A percentile compares a stretch with the other conserved stretches of the same genome.
These are phyloP conservation scores for Orbilia oligospora DNA, from an alignment of 2,329 filamentous ascomycete species.

Conservation along the genomic window DNA sequence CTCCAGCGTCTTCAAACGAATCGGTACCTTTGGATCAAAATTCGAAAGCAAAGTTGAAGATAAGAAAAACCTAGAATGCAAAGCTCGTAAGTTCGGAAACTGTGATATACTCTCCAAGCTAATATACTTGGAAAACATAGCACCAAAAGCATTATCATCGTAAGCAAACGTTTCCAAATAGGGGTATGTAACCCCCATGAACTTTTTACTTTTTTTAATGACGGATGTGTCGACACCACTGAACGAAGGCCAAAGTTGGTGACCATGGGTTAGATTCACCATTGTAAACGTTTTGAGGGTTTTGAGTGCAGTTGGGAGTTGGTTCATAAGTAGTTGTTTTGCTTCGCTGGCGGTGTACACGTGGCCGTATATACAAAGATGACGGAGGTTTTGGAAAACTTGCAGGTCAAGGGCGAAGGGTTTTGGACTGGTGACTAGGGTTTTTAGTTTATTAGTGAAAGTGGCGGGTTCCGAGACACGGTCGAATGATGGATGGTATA, in stretches of 20 bases:
- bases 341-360: neutral
- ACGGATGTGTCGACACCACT: too few relatives aligned
- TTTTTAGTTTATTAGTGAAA: neutral
- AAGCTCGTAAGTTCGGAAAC: constrained; percentile 26
- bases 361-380: constrained; percentile 19
- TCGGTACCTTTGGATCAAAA: constrained; percentile 11
- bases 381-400: constrained; percentile 3
- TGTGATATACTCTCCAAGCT: constrained; percentile 24
- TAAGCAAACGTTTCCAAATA: constrained; percentile 6
- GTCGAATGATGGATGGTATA: neutral
- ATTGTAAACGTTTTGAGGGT: neutral
- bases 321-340: neutral
- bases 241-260: neutral
- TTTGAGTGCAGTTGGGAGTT: neutral
- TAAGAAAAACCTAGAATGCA: neutral
- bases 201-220: neutral
- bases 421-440: neutral
- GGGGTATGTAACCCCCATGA: neutral
- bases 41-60: neutral
- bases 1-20: constrained; percentile 29
- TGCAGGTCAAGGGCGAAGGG: neutral
- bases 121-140: neutral
- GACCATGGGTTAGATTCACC: neutral
- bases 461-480: neutral
- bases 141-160: neutral